Percentiles rank a stretch among this genome's conserved stretches.
Evolutionary conservation across 768 basidiomycete species (phyloP).

Genomic region (Dendrothele bispora): DNA sequence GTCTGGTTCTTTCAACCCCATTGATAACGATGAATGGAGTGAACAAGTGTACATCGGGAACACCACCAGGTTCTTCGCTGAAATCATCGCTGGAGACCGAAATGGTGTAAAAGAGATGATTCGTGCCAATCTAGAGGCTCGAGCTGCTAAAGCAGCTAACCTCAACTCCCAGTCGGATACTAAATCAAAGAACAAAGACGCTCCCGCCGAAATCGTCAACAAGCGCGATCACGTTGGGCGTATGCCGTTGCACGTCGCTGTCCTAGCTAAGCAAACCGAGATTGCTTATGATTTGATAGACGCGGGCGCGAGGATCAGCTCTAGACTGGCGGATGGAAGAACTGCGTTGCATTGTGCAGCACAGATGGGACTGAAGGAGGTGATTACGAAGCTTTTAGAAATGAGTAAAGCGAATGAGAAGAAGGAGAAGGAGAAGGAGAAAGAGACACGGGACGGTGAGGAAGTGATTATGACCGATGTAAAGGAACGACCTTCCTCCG

Average conservation of each 20-base stretch:
- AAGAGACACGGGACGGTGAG: conserved; percentile 22
- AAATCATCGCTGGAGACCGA: conserved; percentile 49
- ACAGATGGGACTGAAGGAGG: conserved; percentile 38
- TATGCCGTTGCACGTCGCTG: conserved; percentile 51
- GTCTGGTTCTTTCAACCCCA: conserved; percentile 64
- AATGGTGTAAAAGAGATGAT: conserved; percentile 38
- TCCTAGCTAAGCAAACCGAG: conserved; percentile 43
- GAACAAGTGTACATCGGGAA: conserved; percentile 59
- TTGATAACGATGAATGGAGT: conserved; percentile 67
- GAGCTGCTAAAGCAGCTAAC: too few relatives aligned
- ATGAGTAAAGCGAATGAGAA: conserved; percentile 45
- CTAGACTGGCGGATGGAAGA: conserved; percentile 56
- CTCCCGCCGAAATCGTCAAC: too few relatives aligned
- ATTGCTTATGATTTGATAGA: conserved; percentile 54
- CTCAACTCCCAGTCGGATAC: neutral
- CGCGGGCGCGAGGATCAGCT: conserved; percentile 54
- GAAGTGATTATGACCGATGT: conserved; percentile 12
- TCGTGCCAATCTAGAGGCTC: conserved; percentile 41
- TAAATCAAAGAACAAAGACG: neutral
- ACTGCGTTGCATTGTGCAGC: conserved; percentile 58
- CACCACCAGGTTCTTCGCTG: conserved; percentile 53
- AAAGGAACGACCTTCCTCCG: conserved; percentile 34
- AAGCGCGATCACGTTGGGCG: conserved; percentile 64
- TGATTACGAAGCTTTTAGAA: conserved; percentile 52
- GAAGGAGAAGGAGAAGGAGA: conserved; percentile 25